Conservation (phyloP, 108 stramenopile genomes). For the Cyclotella kingstonii region DNA sequence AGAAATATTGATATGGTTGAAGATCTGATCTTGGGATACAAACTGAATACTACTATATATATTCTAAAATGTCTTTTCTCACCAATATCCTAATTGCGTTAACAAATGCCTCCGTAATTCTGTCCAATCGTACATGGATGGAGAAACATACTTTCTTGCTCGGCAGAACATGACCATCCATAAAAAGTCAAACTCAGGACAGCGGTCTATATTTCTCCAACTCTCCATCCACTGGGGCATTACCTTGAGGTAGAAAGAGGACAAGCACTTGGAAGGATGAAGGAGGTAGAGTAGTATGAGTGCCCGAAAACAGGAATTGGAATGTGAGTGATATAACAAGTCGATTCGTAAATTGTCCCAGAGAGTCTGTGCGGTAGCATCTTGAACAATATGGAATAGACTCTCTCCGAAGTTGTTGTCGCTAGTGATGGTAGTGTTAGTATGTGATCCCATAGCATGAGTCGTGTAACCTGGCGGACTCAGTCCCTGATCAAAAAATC, state of each 20-base stretch:
- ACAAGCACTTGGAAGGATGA: constrained; percentile 72
- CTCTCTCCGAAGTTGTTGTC: constrained; percentile 6
- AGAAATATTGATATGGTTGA: background rate
- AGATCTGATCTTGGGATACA: too few relatives aligned
- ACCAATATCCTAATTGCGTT: constrained; percentile 78
- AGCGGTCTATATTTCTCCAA: constrained; percentile 83
- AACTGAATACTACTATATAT: too few relatives aligned
- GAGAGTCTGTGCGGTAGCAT: constrained; percentile 60
- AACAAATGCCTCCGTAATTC: constrained; percentile 67
- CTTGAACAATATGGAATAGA: constrained; percentile 7
- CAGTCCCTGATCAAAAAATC: constrained; percentile 80
- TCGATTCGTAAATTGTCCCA: constrained; percentile 73
- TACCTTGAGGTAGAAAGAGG: constrained; percentile 58
- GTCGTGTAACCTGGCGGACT: constrained; percentile 42
- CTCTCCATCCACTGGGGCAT: constrained; percentile 73
- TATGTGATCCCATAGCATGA: too few relatives aligned
- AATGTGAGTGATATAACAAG: constrained; percentile 76
- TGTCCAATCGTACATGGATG: constrained; percentile 64
- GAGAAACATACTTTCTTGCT: constrained; percentile 71
- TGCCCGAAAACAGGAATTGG: constrained; percentile 80
- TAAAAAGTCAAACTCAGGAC: constrained; percentile 83
- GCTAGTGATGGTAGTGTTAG: background rate
- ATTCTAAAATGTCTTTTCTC: too few relatives aligned
- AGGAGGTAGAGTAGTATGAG: constrained; percentile 78
- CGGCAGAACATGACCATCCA: constrained; percentile 84